These are phyloP conservation scores for Beauveria scarabaeidicola DNA, from an alignment of 2,329 filamentous ascomycete genomes.

Conservation along the genomic window DNA sequence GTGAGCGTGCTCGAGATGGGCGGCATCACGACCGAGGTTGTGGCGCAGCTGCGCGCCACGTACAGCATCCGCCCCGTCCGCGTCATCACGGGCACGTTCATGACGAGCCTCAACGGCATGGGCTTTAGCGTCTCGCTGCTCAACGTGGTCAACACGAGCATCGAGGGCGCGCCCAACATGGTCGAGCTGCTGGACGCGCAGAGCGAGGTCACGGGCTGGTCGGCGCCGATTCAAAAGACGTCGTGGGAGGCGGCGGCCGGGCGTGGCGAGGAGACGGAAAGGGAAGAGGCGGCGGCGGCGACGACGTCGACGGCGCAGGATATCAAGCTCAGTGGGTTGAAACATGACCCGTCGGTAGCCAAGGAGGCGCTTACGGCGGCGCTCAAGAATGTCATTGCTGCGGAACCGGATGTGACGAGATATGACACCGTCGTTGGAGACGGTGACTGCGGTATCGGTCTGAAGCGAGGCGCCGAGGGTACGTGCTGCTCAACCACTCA, in stretches of 20 bases:
- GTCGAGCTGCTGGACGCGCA: conserved; percentile 63
- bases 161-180: conserved; percentile 47
- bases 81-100: conserved; percentile 61
- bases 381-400: conserved; percentile 53
- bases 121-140: conserved; percentile 68
- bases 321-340: conserved; percentile 39
- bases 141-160: conserved; percentile 52
- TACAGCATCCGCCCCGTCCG: conserved; percentile 56
- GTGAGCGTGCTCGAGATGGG: conserved; percentile 65
- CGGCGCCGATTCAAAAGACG: conserved; percentile 50
- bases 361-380: conserved; percentile 46
- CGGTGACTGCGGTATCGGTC: conserved; percentile 79
- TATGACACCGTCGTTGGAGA: conserved; percentile 82
- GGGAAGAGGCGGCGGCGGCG: conserved; percentile 27
- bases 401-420: conserved; percentile 62
- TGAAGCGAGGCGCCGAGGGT: conserved; percentile 80
- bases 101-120: conserved; percentile 69
- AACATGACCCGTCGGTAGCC: conserved; percentile 42
- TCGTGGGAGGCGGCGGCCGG: conserved; percentile 55
- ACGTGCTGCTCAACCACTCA: conserved; percentile 16
- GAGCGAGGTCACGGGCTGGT: conserved; percentile 62
- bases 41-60: conserved; percentile 48
- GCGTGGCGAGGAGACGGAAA: conserved; percentile 32
- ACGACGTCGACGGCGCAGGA: conserved; percentile 22
- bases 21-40: conserved; percentile 62